Conservation (phyloP, 257 asterid species). For the Scutellaria baicalensis region DNA sequence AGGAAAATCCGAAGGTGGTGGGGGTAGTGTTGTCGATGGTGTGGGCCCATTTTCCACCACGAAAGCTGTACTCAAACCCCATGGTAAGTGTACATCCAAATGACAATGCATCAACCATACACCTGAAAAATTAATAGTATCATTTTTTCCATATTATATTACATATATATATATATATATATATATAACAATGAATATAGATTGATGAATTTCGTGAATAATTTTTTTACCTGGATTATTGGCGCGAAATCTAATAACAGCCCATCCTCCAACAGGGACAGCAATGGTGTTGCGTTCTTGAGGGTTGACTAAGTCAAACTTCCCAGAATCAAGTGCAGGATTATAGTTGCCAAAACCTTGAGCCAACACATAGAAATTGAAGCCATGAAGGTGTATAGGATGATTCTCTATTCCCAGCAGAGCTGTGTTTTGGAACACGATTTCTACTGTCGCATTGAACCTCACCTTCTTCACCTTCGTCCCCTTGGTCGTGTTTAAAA, state of each 20-base stretch:
- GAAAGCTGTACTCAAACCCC: conserved; percentile 64
- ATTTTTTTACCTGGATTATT: conserved; percentile 59
- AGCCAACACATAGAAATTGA: conserved; percentile 49
- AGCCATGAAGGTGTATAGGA: conserved; percentile 62
- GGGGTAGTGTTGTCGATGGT: conserved; percentile 41
- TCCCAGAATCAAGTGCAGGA: conserved; percentile 16
- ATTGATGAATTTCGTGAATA: too few relatives aligned
- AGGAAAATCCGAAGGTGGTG: conserved; percentile 74
- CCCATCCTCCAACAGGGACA: conserved; percentile 69
- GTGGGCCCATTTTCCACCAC: conserved; percentile 72
- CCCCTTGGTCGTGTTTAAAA: conserved; percentile 27
- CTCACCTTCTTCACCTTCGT: conserved; percentile 44
- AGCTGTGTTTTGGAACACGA: conserved; percentile 60
- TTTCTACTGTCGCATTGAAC: conserved; percentile 37
- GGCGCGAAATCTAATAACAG: conserved; percentile 47
- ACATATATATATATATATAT: too few relatives aligned
- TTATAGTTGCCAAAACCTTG: conserved; percentile 60
- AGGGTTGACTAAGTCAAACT: conserved; percentile 40
- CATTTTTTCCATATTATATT: not conserved
- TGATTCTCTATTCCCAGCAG: conserved; percentile 42
- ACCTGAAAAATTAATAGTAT: conserved; percentile 25
- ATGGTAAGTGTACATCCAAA: conserved; percentile 68
- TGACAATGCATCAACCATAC: conserved; percentile 83
- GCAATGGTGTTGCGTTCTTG: conserved; percentile 57
- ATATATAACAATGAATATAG: not conserved